Evolutionary conservation across 441 rosid species (phyloP).

Genomic region (Aquilaria agallochum): DNA sequence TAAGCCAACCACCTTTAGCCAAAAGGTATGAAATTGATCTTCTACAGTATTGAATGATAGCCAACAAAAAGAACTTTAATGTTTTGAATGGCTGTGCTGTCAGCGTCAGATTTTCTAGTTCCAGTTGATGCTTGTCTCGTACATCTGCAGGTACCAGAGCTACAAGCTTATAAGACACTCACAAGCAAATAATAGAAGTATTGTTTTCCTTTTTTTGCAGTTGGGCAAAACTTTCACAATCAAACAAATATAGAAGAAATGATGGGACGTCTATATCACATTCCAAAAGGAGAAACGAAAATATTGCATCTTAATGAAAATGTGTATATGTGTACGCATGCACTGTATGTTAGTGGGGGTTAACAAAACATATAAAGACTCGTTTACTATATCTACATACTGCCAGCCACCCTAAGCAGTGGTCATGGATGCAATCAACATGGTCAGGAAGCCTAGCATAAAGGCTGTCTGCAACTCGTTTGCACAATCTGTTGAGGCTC

Average conservation of each 20-base stretch:
- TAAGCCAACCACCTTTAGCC: constrained; percentile 64
- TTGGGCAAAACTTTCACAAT: no score
- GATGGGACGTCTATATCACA: no score
- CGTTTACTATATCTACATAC: no score
- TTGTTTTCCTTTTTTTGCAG: not conserved
- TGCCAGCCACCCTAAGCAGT: no score
- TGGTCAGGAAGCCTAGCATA: no score
- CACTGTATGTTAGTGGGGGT: not conserved
- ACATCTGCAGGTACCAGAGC: constrained; percentile 43
- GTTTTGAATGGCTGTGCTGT: constrained; percentile 76
- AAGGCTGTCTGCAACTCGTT: no score
- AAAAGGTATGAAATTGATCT: constrained; percentile 47
- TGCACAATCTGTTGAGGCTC: no score
- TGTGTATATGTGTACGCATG: not conserved
- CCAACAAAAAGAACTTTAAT: constrained; percentile 55
- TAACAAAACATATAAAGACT: not conserved
- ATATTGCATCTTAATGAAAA: not conserved
- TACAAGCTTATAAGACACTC: not conserved
- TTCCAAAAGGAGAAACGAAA: not conserved
- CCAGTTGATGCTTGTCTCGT: constrained; percentile 58
- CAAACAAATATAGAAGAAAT: no score
- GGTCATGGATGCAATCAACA: no score
- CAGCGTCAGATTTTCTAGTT: constrained; percentile 68
- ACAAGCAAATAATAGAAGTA: not conserved
- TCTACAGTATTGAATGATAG: constrained; percentile 53